phyloP scores from a whole-genome alignment of 495 filamentous ascomycete genomes.

The Aspergillus steynii region DNA sequence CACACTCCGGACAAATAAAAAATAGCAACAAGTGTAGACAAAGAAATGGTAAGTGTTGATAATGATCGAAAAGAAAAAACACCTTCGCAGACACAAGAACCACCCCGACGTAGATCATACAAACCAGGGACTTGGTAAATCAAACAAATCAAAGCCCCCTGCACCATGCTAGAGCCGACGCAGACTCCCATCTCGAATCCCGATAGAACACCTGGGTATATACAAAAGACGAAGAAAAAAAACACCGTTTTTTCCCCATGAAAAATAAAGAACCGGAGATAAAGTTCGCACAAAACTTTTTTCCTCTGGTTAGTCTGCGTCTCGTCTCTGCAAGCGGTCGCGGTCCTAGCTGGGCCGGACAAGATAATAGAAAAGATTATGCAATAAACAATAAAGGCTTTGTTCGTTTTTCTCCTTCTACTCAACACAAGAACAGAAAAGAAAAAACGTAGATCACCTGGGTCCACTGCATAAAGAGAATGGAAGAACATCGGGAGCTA shows the following conservation, averaged over 20 bases:
- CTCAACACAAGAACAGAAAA: constrained; percentile 18
- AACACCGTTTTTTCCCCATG: constrained; percentile 14
- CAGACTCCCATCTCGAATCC: constrained; percentile 21
- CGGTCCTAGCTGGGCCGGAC: constrained; percentile 19
- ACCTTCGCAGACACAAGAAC: constrained; percentile 17
- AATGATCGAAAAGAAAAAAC: constrained; percentile 17
- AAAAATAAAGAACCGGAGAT: constrained; percentile 10
- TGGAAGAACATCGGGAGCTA: constrained; percentile 20
- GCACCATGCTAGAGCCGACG: constrained; percentile 14
- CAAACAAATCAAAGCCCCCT: constrained; percentile 13
- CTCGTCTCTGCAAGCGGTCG: constrained; percentile 20
- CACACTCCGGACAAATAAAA: constrained; percentile 35
- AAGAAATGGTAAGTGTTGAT: constrained; percentile 18
- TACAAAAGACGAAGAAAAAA: constrained; percentile 23
- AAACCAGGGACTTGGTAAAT: constrained; percentile 20
- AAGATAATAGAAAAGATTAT: constrained; percentile 12
- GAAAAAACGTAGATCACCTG: constrained; percentile 11
- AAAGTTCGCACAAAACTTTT: constrained; percentile 25
- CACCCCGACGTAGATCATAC: constrained; percentile 39
- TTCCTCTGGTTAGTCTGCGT: constrained; percentile 18
- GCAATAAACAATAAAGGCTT: constrained; percentile 16
- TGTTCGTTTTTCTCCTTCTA: constrained; percentile 20
- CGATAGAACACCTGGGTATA: constrained; percentile 30
- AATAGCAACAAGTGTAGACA: constrained; percentile 22
- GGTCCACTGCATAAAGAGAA: constrained; percentile 15